Evolutionary conservation across 495 filamentous ascomycete species (phyloP), one percentile per base, ranked within the genome.

Genomic region (Tuber melanosporum): DNA sequence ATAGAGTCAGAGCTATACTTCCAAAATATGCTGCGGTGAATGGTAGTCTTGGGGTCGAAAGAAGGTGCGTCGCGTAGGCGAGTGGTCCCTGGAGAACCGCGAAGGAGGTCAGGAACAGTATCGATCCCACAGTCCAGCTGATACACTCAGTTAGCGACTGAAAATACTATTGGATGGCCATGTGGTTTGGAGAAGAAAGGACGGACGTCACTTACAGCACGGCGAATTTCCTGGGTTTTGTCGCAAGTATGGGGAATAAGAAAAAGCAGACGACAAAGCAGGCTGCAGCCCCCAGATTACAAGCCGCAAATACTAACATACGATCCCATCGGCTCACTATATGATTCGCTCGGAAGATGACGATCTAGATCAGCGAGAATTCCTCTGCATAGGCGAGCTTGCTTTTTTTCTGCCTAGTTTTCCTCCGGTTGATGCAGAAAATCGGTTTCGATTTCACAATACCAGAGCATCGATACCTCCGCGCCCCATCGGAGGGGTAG

Each of bases 21-120:
- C 95, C 95, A 87, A 99, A 98, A 87, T 99, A 99, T 43, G 94
- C 93, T 72, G 94, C 94, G 32, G 95, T 98, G 84, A 99, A 99
- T 17, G 96, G 95, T 73, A 99, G 85, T 77, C 95, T 89, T 76
- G 93, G 87, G 74, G 89, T 90, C 72, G 96, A 98, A 80, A 93
- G 85, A 82, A 99, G 88, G 85, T 99, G 95, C 81, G 89, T 90
- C 71, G 90, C 86, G 85, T 98, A 99, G 70, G 88, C 85, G 85
- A 88, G 86, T 32, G 94, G 94, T 73, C 95, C 95, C 91, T 97
- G 94, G 86, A 99, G 87, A 78, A 94, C 93, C 6, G 93, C 94
- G 89, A 94, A 99, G 84, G 96, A 97, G 76, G 91, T 88, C 76
- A 99, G 88, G 86, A 98, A 99, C 62, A 99, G 87, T 32, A 92